Conservation (phyloP, 148 eudicot species). For the Cornus florida region DNA sequence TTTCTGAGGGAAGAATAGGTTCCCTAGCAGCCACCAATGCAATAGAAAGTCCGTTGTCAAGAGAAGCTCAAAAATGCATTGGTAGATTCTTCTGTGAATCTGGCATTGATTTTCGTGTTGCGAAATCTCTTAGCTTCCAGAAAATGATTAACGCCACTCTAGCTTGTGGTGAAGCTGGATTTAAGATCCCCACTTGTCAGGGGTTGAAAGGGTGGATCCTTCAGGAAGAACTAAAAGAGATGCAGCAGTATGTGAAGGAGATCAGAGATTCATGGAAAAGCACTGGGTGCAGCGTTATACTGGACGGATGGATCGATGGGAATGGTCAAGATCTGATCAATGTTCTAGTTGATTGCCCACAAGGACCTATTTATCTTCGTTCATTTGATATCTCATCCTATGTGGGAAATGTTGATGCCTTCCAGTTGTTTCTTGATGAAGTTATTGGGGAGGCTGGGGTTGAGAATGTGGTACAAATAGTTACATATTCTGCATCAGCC, state of each 20-base stretch:
- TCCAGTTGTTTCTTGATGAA: conserved; percentile 40
- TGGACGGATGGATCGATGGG: conserved; percentile 74
- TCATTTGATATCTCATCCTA: conserved; percentile 56
- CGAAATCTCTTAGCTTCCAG: conserved; percentile 40
- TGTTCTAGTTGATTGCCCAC: conserved; percentile 57
- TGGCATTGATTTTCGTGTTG: conserved; percentile 41
- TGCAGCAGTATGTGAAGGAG: conserved; percentile 36
- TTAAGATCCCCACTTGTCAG: conserved; percentile 37
- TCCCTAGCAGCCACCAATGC: conserved; percentile 11
- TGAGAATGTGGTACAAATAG: conserved; percentile 63
- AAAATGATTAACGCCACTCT: conserved; percentile 35
- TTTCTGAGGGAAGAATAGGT: conserved; percentile 7
- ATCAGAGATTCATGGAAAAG: conserved; percentile 49
- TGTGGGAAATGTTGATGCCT: conserved; percentile 38
- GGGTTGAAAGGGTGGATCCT: conserved; percentile 63
- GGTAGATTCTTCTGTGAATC: conserved; percentile 66
- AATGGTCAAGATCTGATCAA: conserved; percentile 50
- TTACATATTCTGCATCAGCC: conserved; percentile 41
- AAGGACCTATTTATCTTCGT: conserved; percentile 60
- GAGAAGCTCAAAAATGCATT: conserved; percentile 29
- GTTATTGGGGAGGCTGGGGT: conserved; percentile 59
- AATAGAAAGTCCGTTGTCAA: conserved; percentile 20
- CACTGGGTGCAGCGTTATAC: conserved; percentile 70
- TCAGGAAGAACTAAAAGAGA: conserved; percentile 47
- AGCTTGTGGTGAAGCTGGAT: conserved; percentile 11